Evolutionary conservation across 2,329 filamentous ascomycete genomes (phyloP), one percentile per base, ranked within the genome.

Genomic region (Beauveria varroae): DNA sequence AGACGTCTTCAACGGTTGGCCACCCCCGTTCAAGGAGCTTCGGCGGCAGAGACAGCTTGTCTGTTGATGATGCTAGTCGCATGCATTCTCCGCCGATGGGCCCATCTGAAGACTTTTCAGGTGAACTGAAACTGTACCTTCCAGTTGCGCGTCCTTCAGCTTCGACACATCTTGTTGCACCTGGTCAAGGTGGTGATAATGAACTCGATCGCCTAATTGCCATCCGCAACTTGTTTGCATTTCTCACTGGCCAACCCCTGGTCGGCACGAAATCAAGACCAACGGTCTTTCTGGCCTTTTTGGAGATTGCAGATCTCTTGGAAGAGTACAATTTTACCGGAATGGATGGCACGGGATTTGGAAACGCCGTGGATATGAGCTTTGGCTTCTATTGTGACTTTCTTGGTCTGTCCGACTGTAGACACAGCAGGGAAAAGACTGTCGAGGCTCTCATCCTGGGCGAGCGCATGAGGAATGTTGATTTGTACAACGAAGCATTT

Each of bases 401-500:
- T 71, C 79, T 92, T 63, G 81, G 80, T 22, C 76, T 98, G 37
- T 88, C 85, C 3, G 93, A 98, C 73, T 88, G 96, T 52, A 82
- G 92, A 60, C 78, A 84, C 63, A 96, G 90, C 71, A 84, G 88
- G 28, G 91, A 96, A 70, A 96, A 95, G 79, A 96, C 90, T 0
- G 80, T 98, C 26, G 91, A 98, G 74, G 90, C 88, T 0, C 81
- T 98, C 52, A 82, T 98, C n/a, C 79, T 99, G 12, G 93, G 90
- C 61, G 93, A 99, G 75, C 84, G 85, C 43, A 90, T 98, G 86
- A 87, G 87, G 62, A 96, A 85, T 53, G 84, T 88, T 68, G 82
- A 87, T 8, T 81, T 99, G 2, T 98, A 96, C 75, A 91, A 90
- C 62, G 92, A 97, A 73, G 91, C 91, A 0, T 98, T 97, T 69